phyloP scores from a whole-genome alignment of 1,284 basidiomycete genomes.

The Phaffia rhodozyma region DNA sequence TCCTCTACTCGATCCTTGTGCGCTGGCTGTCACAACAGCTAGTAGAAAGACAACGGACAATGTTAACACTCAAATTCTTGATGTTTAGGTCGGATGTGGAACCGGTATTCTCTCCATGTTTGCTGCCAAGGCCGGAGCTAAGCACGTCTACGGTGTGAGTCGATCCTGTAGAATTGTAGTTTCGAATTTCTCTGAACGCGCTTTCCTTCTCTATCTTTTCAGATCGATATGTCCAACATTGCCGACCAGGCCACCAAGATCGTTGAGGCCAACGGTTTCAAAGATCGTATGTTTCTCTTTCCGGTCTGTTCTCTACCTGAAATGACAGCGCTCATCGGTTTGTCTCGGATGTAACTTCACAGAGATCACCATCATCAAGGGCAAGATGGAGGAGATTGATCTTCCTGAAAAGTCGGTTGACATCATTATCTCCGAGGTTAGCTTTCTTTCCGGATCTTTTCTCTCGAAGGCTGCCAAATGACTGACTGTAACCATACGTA shows the following conservation, averaged over 20 bases:
- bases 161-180: not conserved
- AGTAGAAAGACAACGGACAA: not conserved
- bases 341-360: slow-evolving; percentile 14
- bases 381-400: slow-evolving; percentile 49
- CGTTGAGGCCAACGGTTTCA: slow-evolving; percentile 89
- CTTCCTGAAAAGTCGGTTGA: slow-evolving; percentile 82
- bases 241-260: slow-evolving; percentile 98
- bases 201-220: slow-evolving; percentile 8
- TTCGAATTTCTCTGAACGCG: not conserved
- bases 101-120: slow-evolving; percentile 99
- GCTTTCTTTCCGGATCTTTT: slow-evolving; percentile 17
- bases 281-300: slow-evolving; percentile 56
- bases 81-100: slow-evolving; percentile 65
- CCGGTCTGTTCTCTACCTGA: not conserved
- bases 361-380: slow-evolving; percentile 93
- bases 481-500: not conserved
- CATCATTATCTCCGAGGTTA: slow-evolving; percentile 89
- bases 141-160: slow-evolving; percentile 83
- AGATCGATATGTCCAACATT: slow-evolving; percentile 99
- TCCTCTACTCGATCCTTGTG: slow-evolving; percentile 3
- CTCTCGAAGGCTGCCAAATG: not conserved
- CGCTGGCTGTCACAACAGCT: not conserved
- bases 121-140: slow-evolving; percentile 92
- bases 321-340: not conserved
- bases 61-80: not conserved